Base-by-base conservation (phyloP, 345 rosid genomes). In the Hibiscus syriacus region DNA sequence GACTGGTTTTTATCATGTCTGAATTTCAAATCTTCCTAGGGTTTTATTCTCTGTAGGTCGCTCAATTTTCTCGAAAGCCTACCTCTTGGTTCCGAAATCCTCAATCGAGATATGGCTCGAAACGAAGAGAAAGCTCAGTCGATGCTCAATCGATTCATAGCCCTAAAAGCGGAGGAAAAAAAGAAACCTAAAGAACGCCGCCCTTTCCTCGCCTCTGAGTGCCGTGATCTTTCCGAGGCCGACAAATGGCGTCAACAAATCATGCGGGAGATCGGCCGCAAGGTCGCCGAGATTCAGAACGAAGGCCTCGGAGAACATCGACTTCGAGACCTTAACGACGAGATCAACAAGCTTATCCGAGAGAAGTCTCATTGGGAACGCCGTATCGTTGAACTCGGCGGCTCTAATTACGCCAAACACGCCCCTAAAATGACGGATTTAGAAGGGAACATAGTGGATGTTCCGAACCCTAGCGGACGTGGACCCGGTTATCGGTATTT, bases 111-210 rank as follows among this genome's bases (percentile, higher is more conserved):
- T n/a, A 92, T 92, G 98, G 98, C 97, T 48, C 90, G 97, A 61
- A 93, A 90, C 72, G 97, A 90, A 68, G 97, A 89, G 90, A 90
- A 93, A 72, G 98, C 98, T 5, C 97, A 93, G 72, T 90, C 98
- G 55, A 90, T 90, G 98, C 88, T 93, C 66, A 93, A 93, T 76
- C 82, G 98, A 45, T 90, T 81, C 82, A 77, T 87, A 75, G 39
- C 95, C 52, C 66, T 81, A 45, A 89, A 90, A 72, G 90, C 85
- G 14, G 73, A 89, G 55, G 98, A 93, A 71, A 90, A 87, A 69
- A 90, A 87, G 91, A 90, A 89, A 64, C 97, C 95, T 5, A 93
- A 80, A 43, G 96, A 90, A 78, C 91, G 96, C 46, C 88, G 97
- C 19, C 97, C 97, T 0, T 94, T 72, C 77, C 86, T 94, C 1